These are phyloP conservation scores for Cryptococcus jaspeensis DNA, from an alignment of 1,284 basidiomycete species.

Conservation along the genomic window DNA sequence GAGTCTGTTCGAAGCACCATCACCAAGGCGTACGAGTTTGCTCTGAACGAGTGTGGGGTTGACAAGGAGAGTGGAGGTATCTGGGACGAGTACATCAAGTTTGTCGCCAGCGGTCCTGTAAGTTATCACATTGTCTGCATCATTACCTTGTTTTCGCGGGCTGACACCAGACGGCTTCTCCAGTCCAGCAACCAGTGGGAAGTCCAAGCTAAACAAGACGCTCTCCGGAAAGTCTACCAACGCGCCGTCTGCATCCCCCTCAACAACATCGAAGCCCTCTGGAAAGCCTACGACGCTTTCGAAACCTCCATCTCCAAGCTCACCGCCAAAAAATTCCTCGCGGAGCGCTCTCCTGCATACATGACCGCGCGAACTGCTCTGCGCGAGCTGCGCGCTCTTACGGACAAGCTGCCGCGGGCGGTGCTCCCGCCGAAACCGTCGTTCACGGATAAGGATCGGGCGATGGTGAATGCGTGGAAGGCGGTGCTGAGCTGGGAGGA, in stretches of 20 bases:
- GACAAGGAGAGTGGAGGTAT: constrained; percentile 59
- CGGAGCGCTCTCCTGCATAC: constrained; percentile 75
- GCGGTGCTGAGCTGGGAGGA: constrained; percentile 95
- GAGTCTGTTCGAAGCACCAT: constrained; percentile 69
- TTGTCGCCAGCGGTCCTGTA: constrained; percentile 59
- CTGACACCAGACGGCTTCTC: background rate
- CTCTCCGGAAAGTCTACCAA: constrained; percentile 86
- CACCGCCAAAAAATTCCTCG: constrained; percentile 93
- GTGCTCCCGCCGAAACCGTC: constrained; percentile 71
- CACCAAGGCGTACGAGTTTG: constrained; percentile 90
- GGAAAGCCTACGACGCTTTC: constrained; percentile 93
- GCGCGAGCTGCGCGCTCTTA: constrained; percentile 71
- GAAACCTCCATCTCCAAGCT: constrained; percentile 88
- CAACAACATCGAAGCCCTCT: constrained; percentile 87
- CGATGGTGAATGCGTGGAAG: constrained; percentile 80
- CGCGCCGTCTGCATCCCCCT: constrained; percentile 90
- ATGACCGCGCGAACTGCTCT: constrained; percentile 92
- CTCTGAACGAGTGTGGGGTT: constrained; percentile 82
- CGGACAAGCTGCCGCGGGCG: constrained; percentile 61
- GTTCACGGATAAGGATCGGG: constrained; percentile 70
- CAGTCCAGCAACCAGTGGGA: constrained; percentile 84
- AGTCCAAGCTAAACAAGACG: constrained; percentile 92
- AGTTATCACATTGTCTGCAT: background rate
- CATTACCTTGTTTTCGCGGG: background rate
- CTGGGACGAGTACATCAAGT: constrained; percentile 70